Evolutionary conservation across 2,329 filamentous ascomycete species (phyloP), one percentile per base, ranked within the genome.

Genomic region (Exophiala oligosperma): DNA sequence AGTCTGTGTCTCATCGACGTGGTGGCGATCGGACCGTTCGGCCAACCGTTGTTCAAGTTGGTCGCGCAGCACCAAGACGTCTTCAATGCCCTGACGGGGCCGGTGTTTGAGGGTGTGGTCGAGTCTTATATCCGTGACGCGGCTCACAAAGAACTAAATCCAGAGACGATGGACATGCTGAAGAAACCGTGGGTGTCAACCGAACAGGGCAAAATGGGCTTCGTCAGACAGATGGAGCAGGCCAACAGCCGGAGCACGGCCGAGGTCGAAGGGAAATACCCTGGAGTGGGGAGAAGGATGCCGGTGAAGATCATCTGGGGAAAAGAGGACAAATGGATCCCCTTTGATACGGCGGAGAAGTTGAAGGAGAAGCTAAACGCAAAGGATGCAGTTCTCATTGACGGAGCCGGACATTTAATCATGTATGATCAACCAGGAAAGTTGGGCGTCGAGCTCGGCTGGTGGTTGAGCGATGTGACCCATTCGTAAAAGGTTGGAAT

Each of bases 251-350:
- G 69, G 26, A 60, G 49, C 21, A 67, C 61, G 2, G 68, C 59
- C 1, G 72, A 72, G 32, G 72, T 79, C n/a, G 75, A 77, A 53
- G 67, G 63, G 11, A 66, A 68, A 63, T 76, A 79, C 47, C 54
- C 66, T 2, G 67, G 71, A 26, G 68, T 78, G 1, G 71, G 76
- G 4, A 40, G 9, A 9, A 67, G 57, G 12, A 59, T 76, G 9
- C 73, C 75, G 0, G 72, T 79, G 4, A 74, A 70, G 58, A 67
- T 80, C 4, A 69, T 79, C 6, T 79, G 77, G 77, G 78, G 77
- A 1, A 69, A 67, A 24, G 64, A 77, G 2, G 77, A 80, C 59
- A 59, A 59, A 37, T 79, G 77, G 78, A 72, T 79, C 47, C 76
- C 75, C 0, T 69, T 71, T 0, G 71, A 76, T 50, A 72, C 68